phyloP scores from a whole-genome alignment of 2,329 filamentous ascomycete genomes.

The Aspergillus latus region DNA sequence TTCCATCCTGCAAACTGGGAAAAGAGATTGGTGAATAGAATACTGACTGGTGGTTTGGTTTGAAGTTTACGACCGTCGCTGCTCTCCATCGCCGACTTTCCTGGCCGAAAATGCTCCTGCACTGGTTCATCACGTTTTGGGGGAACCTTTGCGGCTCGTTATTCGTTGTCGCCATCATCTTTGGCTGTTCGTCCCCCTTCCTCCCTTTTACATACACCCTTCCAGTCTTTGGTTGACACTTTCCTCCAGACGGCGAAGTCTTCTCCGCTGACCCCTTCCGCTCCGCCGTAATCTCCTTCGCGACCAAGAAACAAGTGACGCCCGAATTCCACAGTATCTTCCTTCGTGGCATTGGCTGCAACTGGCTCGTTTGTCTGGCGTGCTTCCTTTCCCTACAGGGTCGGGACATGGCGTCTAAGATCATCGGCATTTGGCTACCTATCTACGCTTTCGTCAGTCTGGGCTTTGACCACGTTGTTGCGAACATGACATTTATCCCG shows the following conservation, averaged over 20 bases:
- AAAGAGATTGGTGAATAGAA: neutral
- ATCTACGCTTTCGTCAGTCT: slow-evolving; percentile 56
- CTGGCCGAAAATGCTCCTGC: slow-evolving; percentile 38
- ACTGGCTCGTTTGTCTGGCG: slow-evolving; percentile 60
- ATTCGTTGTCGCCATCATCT: slow-evolving; percentile 51
- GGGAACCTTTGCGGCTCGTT: slow-evolving; percentile 52
- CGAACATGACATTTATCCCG: slow-evolving; percentile 58
- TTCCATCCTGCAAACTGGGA: neutral
- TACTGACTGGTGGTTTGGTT: neutral
- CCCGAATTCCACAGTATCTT: slow-evolving; percentile 56
- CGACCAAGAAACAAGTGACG: slow-evolving; percentile 50
- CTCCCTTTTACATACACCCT: neutral
- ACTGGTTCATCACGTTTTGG: slow-evolving; percentile 51
- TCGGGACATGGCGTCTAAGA: slow-evolving; percentile 54
- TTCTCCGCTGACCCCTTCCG: slow-evolving; percentile 49
- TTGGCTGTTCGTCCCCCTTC: slow-evolving; percentile 42
- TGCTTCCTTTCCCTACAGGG: slow-evolving; percentile 48
- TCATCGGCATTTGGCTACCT: slow-evolving; percentile 58
- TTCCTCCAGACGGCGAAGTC: slow-evolving; percentile 43
- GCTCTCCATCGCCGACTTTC: slow-evolving; percentile 44
- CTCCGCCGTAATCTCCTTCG: slow-evolving; percentile 47
- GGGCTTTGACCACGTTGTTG: slow-evolving; percentile 57
- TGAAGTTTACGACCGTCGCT: slow-evolving; percentile 46
- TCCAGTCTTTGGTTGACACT: neutral
- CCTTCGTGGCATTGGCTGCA: slow-evolving; percentile 55